phyloP scores from a whole-genome alignment of 306 rosid genomes.

The Acacia melanoxylon region DNA sequence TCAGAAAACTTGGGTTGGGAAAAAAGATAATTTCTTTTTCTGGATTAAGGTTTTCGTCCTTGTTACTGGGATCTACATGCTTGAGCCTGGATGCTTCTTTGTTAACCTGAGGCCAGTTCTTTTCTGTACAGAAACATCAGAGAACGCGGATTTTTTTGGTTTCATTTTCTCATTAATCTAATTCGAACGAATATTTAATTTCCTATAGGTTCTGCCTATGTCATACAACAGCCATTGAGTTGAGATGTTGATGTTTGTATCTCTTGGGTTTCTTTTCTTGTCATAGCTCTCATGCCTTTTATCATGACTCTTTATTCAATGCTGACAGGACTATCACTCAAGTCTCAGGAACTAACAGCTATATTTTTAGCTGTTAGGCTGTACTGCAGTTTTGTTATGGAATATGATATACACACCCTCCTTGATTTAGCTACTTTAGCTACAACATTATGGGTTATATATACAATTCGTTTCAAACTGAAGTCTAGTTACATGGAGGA shows the following conservation, averaged over 20 bases:
- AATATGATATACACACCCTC: conserved; percentile 93
- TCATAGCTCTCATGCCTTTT: not conserved
- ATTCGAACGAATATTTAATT: not conserved
- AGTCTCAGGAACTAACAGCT: conserved; percentile 94
- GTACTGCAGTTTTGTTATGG: conserved; percentile 97
- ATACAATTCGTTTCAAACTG: conserved; percentile 93
- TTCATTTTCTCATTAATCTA: not conserved
- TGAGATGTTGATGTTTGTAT: not conserved
- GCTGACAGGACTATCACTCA: conserved; percentile 81
- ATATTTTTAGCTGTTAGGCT: conserved; percentile 92
- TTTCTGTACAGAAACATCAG: not conserved
- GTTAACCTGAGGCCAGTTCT: not conserved
- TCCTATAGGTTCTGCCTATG: not conserved
- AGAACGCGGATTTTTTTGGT: not conserved
- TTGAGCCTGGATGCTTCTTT: not conserved
- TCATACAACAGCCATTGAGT: not conserved
- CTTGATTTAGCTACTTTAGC: conserved; percentile 84
- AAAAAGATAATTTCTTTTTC: not conserved
- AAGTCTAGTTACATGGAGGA: conserved; percentile 98
- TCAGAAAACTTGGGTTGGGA: not conserved
- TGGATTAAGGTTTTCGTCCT: not conserved
- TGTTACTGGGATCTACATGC: not conserved
- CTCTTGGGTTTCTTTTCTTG: not conserved
- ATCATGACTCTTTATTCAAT: not conserved
- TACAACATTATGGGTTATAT: conserved; percentile 92